These are phyloP conservation scores for Calonectria honghensis DNA, from an alignment of 2,329 filamentous ascomycete genomes.

Conservation along the genomic window DNA sequence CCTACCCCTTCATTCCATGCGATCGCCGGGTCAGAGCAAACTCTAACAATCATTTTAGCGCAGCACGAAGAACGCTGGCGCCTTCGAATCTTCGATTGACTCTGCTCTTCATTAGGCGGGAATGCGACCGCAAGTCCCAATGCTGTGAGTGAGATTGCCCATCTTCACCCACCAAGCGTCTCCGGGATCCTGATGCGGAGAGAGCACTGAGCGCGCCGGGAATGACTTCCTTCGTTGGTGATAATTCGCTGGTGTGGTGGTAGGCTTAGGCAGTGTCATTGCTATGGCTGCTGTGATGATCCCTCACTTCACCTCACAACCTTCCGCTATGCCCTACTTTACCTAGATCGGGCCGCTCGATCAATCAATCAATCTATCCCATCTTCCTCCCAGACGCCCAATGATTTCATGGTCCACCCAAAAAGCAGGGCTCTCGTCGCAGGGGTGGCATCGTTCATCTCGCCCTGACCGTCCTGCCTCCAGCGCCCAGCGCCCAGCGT, in stretches of 20 bases:
- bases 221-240: constrained; percentile 7
- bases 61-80: constrained; percentile 37
- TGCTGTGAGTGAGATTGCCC: constrained; percentile 31
- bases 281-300: constrained; percentile 17
- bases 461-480: constrained; percentile 50
- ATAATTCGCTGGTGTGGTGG: constrained; percentile 27
- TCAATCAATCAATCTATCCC: constrained; percentile 49
- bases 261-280: constrained; percentile 14
- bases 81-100: constrained; percentile 11
- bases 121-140: constrained; percentile 14
- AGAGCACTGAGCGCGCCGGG: constrained; percentile 11
- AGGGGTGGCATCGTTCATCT: constrained; percentile 52
- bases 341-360: constrained; percentile 51
- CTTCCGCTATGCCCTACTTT: constrained; percentile 38
- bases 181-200: constrained; percentile 23
- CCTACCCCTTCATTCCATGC: constrained; percentile 37
- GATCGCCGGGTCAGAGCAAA: constrained; percentile 30
- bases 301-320: constrained; percentile 28
- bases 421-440: constrained; percentile 49
- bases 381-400: constrained; percentile 52
- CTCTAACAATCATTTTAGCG: constrained; percentile 37
- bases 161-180: constrained; percentile 7
- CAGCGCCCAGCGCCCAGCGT: constrained; percentile 50
- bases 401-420: constrained; percentile 56
- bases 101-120: background rate